Evolutionary conservation across 2,329 filamentous ascomycete species (phyloP), one percentile per base, ranked within the genome.

Genomic region (Calonectria crousiana): DNA sequence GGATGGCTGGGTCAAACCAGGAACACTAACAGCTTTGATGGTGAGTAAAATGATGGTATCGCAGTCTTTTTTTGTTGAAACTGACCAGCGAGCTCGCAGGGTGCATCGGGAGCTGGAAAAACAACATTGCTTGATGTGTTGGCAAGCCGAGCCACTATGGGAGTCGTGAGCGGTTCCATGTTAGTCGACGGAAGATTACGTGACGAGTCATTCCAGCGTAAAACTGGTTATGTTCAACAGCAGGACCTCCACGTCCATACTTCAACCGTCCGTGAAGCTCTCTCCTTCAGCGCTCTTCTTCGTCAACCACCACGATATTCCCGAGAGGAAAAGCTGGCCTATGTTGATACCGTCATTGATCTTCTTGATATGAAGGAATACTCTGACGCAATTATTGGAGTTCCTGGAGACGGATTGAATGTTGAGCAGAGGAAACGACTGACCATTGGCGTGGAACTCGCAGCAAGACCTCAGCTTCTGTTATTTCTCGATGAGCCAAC

Each of bases 51-150:
- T 8, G 18, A 26, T 10, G 10, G 30, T 16, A 4, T 14, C 97
- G 77, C 95, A 96, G 84, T 95, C 94, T 3, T 95, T 94, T 68
- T 96, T 93, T 16, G 84, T n/a, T 95, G 67, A 34, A 11, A 32
- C 71, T 73, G 13, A 73, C 60, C 23, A 23, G 13, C 23, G 6
- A 36, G 11, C 28, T 10, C 41, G 5, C 9, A 75, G 77, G 78
- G 78, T 85, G 94, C 95, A 14, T 94, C 93, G 23, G 95, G 95
- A 78, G 95, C 95, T 23, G 95, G 95, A 65, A 97, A 97, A 83
- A 97, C 95, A 0, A 97, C 95, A 0, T 89, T 97, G 23, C 87
- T 97, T 44, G 94, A 97, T 84, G 93, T 94, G 30, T 88, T 98
- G 72, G 95, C 95, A 41, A 94, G 93, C 72, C 92, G 95, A 82